Conservation (phyloP, 23 red algal species). For the Gracilaria domingensis region DNA sequence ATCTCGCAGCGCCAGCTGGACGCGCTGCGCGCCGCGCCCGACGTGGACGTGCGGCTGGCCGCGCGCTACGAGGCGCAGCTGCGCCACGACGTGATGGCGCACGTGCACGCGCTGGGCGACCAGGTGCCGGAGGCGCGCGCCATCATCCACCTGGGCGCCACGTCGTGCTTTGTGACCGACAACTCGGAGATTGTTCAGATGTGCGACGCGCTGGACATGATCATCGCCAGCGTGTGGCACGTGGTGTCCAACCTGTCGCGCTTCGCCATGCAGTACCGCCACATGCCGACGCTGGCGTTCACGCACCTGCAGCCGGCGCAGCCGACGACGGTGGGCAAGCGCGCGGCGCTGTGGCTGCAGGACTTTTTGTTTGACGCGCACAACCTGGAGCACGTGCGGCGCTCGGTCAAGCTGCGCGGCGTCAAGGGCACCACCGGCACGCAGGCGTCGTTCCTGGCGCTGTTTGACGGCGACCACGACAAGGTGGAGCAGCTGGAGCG, state of each 20-base stretch:
- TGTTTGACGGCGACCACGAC: conserved; percentile 91
- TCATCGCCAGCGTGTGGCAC: conserved; percentile 74
- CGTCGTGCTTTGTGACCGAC: conserved; percentile 93
- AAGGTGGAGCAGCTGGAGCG: conserved; percentile 75
- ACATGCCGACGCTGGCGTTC: conserved; percentile 78
- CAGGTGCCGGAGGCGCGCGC: conserved; percentile 93
- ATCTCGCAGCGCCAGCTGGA: conserved; percentile 70
- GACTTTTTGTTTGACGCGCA: conserved; percentile 87
- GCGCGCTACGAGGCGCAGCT: conserved; percentile 74
- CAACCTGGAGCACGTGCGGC: conserved; percentile 66
- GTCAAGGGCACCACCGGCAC: conserved; percentile 96
- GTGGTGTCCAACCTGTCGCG: conserved; percentile 56
- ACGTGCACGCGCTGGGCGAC: conserved; percentile 95
- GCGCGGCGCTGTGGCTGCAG: conserved; percentile 95
- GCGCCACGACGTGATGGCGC: conserved; percentile 98
- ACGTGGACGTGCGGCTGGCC: conserved; percentile 79
- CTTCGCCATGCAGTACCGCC: conserved; percentile 71
- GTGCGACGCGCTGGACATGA: conserved; percentile 72
- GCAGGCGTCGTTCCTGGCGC: conserved; percentile 85
- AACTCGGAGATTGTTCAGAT: conserved; percentile 94
- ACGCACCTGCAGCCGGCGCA: conserved; percentile 97
- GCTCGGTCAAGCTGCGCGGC: conserved; percentile 65
- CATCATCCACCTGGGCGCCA: conserved; percentile 95
- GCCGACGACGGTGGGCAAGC: conserved; percentile 95
- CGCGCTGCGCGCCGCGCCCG: conserved; percentile 76